These are phyloP conservation scores for Daedalea quercina DNA, from an alignment of 768 basidiomycete species.

Conservation along the genomic window DNA sequence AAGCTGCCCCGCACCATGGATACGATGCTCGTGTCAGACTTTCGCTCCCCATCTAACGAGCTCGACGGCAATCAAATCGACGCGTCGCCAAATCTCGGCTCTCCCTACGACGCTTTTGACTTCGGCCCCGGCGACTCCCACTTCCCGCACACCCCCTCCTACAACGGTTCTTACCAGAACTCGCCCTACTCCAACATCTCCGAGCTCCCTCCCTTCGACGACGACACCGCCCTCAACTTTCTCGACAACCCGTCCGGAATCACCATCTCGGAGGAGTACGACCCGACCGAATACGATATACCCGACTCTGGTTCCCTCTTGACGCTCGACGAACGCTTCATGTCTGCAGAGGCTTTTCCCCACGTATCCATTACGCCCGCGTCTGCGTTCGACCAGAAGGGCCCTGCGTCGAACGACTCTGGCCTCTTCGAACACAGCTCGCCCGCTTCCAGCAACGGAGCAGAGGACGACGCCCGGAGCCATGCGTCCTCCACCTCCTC, in stretches of 20 bases:
- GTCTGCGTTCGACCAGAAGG: constrained; percentile 24
- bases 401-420: constrained; percentile 6
- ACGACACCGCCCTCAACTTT: constrained; percentile 37
- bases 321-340: constrained; percentile 53
- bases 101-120: constrained; percentile 35
- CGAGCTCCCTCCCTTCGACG: constrained; percentile 41
- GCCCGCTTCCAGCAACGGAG: constrained; percentile 49
- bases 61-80: constrained; percentile 19
- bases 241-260: constrained; percentile 39
- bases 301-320: constrained; percentile 44
- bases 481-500: constrained; percentile 68
- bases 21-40: constrained; percentile 15
- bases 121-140: constrained; percentile 27
- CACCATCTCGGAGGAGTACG: constrained; percentile 46
- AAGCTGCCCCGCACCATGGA: constrained; percentile 11
- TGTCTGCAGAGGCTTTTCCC: constrained; percentile 27
- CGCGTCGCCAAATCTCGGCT: constrained; percentile 18
- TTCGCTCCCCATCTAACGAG: constrained; percentile 11
- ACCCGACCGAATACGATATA: constrained; percentile 67
- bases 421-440: constrained; percentile 55
- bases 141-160: constrained; percentile 48
- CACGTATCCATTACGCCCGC: constrained; percentile 32
- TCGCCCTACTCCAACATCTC: constrained; percentile 65
- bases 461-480: constrained; percentile 42
- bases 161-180: constrained; percentile 63